These are phyloP conservation scores for Xylaria sp. DNA, from an alignment of 2,329 filamentous ascomycete species.

Conservation along the genomic window DNA sequence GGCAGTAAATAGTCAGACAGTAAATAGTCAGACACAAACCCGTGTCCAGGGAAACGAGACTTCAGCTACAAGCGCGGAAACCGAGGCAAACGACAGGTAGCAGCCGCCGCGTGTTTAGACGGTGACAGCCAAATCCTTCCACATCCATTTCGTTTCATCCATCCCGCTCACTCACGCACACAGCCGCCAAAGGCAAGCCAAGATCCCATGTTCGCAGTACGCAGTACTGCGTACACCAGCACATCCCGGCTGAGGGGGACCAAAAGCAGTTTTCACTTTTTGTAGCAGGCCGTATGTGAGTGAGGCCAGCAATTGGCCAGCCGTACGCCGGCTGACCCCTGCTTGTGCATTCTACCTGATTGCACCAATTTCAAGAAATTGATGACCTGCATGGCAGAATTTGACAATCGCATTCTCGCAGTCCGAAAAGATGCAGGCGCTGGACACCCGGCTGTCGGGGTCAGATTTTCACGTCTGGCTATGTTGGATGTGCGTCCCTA, in stretches of 20 bases:
- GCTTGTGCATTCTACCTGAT: constrained; percentile 24
- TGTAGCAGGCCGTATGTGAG: not conserved
- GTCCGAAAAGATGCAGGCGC: not conserved
- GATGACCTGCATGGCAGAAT: constrained; percentile 9
- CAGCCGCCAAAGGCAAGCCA: constrained; percentile 22
- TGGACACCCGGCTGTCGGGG: constrained; percentile 11
- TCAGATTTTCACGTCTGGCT: constrained; percentile 6
- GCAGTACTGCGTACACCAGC: too few relatives aligned
- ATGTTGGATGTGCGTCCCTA: not conserved
- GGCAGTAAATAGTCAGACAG: not conserved
- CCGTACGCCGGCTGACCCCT: constrained; percentile 20
- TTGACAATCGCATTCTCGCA: constrained; percentile 1
- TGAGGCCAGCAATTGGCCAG: constrained; percentile 18
- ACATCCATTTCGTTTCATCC: constrained; percentile 22
- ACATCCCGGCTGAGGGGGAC: not conserved
- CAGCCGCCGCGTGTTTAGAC: constrained; percentile 6
- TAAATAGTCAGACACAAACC: not conserved
- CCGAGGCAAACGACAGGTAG: not conserved
- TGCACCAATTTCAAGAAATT: constrained; percentile 25
- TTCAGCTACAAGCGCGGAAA: constrained; percentile 2
- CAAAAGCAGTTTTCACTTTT: too few relatives aligned
- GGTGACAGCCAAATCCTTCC: constrained; percentile 17
- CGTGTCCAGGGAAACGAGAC: constrained; percentile 6
- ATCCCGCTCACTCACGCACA: constrained; percentile 14
- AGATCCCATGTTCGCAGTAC: constrained; percentile 1